These are phyloP conservation scores for Exophiala xenobiotica DNA, from an alignment of 2,329 filamentous ascomycete genomes.

Conservation along the genomic window DNA sequence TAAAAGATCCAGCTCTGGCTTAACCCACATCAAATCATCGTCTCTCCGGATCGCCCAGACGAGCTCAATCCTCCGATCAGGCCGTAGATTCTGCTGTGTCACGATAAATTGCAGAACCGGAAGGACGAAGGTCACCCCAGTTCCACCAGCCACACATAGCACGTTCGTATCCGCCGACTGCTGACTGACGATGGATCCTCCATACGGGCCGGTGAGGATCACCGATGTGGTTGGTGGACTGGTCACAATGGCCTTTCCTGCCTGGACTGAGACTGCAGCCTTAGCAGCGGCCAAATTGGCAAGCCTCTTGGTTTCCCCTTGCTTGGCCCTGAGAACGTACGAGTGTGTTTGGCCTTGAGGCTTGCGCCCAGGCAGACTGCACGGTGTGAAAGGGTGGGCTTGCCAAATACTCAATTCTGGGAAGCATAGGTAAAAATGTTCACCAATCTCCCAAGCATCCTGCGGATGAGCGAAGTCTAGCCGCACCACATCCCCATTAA, in stretches of 20 bases:
- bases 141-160: slow-evolving; percentile 58
- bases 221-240: slow-evolving; percentile 50
- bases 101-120: slow-evolving; percentile 51
- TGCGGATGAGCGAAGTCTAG: slow-evolving; percentile 65
- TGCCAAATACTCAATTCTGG: slow-evolving; percentile 67
- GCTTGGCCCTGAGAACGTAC: slow-evolving; percentile 39
- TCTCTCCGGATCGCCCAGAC: slow-evolving; percentile 63
- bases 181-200: slow-evolving; percentile 33
- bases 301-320: slow-evolving; percentile 60
- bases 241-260: slow-evolving; percentile 33
- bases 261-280: not conserved
- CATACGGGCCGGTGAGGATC: slow-evolving; percentile 65
- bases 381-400: slow-evolving; percentile 68
- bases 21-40: slow-evolving; percentile 59
- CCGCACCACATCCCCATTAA: slow-evolving; percentile 63
- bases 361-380: slow-evolving; percentile 49
- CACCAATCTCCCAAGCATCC: slow-evolving; percentile 62
- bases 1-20: slow-evolving; percentile 55
- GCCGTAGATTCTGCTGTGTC: slow-evolving; percentile 27
- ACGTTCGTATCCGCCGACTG: slow-evolving; percentile 42
- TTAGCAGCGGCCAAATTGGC: slow-evolving; percentile 43
- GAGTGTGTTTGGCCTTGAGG: slow-evolving; percentile 31
- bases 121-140: slow-evolving; percentile 58
- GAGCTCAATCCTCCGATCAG: slow-evolving; percentile 56
- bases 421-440: slow-evolving; percentile 72